phyloP scores from a whole-genome alignment of 1,284 basidiomycete genomes.

The Pseudozyma thailandica region DNA sequence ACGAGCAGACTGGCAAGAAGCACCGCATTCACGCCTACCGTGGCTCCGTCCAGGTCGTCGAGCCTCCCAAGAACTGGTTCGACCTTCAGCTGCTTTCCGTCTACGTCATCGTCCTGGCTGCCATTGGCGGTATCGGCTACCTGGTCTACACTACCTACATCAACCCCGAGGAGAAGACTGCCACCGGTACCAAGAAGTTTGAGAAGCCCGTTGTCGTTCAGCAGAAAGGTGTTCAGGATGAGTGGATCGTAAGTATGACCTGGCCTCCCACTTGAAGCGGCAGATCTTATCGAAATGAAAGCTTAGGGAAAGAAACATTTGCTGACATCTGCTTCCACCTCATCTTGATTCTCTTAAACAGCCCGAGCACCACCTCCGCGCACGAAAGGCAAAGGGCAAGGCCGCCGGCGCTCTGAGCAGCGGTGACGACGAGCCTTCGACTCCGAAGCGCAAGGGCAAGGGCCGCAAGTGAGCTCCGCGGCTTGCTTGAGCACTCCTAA shows the following conservation, averaged over 20 bases:
- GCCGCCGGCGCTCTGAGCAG: slow-evolving; percentile 46
- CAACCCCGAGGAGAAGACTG: slow-evolving; percentile 21
- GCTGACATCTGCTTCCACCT: slow-evolving; percentile 6
- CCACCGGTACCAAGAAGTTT: slow-evolving; percentile 45
- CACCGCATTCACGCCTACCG: slow-evolving; percentile 61
- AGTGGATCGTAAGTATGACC: slow-evolving; percentile 49
- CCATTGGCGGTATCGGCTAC: slow-evolving; percentile 45
- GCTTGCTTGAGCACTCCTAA: not conserved
- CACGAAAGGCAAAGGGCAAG: slow-evolving; percentile 38
- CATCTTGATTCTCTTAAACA: not conserved
- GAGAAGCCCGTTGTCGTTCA: slow-evolving; percentile 34
- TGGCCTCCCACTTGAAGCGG: not conserved
- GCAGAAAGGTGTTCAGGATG: slow-evolving; percentile 37
- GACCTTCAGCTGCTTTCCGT: slow-evolving; percentile 63
- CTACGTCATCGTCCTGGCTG: slow-evolving; percentile 47
- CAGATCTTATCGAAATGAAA: not conserved
- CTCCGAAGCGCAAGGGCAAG: slow-evolving; percentile 43
- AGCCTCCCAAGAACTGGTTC: slow-evolving; percentile 63
- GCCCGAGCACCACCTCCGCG: slow-evolving; percentile 44
- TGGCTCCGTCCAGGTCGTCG: slow-evolving; percentile 62
- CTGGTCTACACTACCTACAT: slow-evolving; percentile 47
- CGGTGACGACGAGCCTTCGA: slow-evolving; percentile 49
- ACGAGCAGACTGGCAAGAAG: slow-evolving; percentile 61
- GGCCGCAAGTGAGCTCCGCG: slow-evolving; percentile 30
- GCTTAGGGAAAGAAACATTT: not conserved